Conservation (phyloP, 441 rosid species). For the Biscutella auriculata region DNA sequence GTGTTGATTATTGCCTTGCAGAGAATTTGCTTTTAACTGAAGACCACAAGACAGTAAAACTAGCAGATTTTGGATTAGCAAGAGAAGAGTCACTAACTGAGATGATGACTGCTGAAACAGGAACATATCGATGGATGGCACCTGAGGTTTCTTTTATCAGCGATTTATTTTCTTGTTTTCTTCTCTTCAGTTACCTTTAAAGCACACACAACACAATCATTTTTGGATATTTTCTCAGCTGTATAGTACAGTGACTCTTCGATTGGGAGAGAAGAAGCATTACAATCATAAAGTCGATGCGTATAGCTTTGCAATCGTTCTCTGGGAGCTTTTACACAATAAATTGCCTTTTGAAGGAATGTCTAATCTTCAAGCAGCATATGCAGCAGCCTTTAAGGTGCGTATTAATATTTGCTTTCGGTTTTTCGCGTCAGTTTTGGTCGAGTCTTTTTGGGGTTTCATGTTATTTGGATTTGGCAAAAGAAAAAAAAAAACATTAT, state of each 20-base stretch:
- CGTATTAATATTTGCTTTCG: too few relatives aligned
- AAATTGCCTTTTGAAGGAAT: slow-evolving; percentile 53
- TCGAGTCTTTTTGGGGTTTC: too few relatives aligned
- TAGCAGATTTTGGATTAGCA: slow-evolving; percentile 60
- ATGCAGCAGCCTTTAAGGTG: slow-evolving; percentile 61
- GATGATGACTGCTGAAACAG: slow-evolving; percentile 69
- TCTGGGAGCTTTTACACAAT: slow-evolving; percentile 56
- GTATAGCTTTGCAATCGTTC: slow-evolving; percentile 48
- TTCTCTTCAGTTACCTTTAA: not conserved
- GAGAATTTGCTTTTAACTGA: slow-evolving; percentile 57
- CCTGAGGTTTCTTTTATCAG: slow-evolving; percentile 34
- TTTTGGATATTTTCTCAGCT: slow-evolving; percentile 31
- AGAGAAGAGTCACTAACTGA: slow-evolving; percentile 63
- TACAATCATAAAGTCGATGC: slow-evolving; percentile 63
- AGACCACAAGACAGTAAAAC: slow-evolving; percentile 48
- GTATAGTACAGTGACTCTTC: slow-evolving; percentile 54
- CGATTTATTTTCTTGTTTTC: not conserved
- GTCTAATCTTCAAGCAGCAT: slow-evolving; percentile 68
- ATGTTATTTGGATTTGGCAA: not conserved
- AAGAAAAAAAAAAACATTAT: not conserved
- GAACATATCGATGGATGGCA: slow-evolving; percentile 66
- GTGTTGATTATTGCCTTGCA: too few relatives aligned
- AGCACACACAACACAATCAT: not conserved
- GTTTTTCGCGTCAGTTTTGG: too few relatives aligned
- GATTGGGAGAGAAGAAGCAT: slow-evolving; percentile 62